Conservation (phyloP, 805 yeast genomes). For the Metschnikowia aberdeeniae region DNA sequence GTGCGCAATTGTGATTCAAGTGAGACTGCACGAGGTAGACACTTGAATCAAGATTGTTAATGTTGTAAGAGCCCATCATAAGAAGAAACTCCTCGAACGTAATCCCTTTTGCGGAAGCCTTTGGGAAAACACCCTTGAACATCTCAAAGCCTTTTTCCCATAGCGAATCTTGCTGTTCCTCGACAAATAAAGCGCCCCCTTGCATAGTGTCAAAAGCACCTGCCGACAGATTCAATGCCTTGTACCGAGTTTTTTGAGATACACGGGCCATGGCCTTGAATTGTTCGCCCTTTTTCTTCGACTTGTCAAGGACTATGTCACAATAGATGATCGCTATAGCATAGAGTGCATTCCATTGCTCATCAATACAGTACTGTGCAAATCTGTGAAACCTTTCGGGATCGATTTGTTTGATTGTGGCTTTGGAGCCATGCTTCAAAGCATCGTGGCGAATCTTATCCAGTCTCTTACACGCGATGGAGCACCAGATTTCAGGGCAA, state of each 20-base stretch:
- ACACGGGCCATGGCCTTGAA: slow-evolving; percentile 64
- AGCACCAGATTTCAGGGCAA: slow-evolving; percentile 71
- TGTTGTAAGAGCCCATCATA: slow-evolving; percentile 68
- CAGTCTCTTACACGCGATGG: slow-evolving; percentile 54
- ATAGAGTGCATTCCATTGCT: slow-evolving; percentile 66
- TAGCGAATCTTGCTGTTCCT: slow-evolving; percentile 51
- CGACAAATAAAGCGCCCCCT: slow-evolving; percentile 51
- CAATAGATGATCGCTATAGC: slow-evolving; percentile 59
- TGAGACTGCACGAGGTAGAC: slow-evolving; percentile 62
- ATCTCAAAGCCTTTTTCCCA: slow-evolving; percentile 57
- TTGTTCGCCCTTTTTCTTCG: slow-evolving; percentile 39
- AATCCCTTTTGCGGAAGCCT: slow-evolving; percentile 23
- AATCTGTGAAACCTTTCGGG: slow-evolving; percentile 50
- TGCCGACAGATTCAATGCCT: slow-evolving; percentile 52
- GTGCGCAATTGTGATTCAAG: slow-evolving; percentile 73
- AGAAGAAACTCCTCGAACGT: slow-evolving; percentile 53
- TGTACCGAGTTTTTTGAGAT: slow-evolving; percentile 60
- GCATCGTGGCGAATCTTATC: slow-evolving; percentile 46
- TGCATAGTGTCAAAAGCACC: slow-evolving; percentile 50
- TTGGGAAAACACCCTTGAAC: slow-evolving; percentile 48
- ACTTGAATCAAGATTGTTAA: slow-evolving; percentile 66
- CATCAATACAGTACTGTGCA: slow-evolving; percentile 58
- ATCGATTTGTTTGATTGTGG: slow-evolving; percentile 36
- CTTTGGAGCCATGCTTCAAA: slow-evolving; percentile 50
- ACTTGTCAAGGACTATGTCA: slow-evolving; percentile 38